phyloP scores from a whole-genome alignment of 768 basidiomycete species.

The Phylloporus sp. region DNA sequence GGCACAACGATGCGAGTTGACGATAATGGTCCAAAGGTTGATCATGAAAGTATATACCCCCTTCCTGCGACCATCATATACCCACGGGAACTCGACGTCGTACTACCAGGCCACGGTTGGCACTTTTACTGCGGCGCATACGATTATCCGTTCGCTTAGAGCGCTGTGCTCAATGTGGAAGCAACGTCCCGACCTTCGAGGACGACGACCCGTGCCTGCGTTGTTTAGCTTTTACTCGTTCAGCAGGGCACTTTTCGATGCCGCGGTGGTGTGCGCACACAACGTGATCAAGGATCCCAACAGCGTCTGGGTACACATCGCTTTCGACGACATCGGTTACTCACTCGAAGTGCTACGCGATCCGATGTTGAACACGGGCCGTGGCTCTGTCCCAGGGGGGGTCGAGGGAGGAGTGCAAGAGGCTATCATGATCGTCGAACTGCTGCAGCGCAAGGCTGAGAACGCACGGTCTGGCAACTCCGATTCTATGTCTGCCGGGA shows the following conservation, averaged over 20 bases:
- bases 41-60: slow-evolving; percentile 65
- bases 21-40: slow-evolving; percentile 54
- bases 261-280: slow-evolving; percentile 60
- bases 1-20: slow-evolving; percentile 55
- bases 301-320: slow-evolving; percentile 43
- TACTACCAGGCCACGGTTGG: slow-evolving; percentile 53
- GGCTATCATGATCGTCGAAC: slow-evolving; percentile 36
- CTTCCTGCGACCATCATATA: slow-evolving; percentile 44
- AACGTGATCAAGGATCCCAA: slow-evolving; percentile 51
- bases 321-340: slow-evolving; percentile 41
- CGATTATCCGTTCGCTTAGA: slow-evolving; percentile 50
- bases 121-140: slow-evolving; percentile 61
- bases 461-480: slow-evolving; percentile 17
- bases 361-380: slow-evolving; percentile 29
- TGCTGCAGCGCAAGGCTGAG: slow-evolving; percentile 39
- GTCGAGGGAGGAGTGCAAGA: slow-evolving; percentile 33
- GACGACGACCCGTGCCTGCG: slow-evolving; percentile 36
- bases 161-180: slow-evolving; percentile 40
- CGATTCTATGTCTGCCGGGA: slow-evolving; percentile 24
- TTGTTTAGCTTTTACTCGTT: slow-evolving; percentile 56
- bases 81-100: slow-evolving; percentile 25
- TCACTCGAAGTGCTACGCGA: slow-evolving; percentile 43
- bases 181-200: slow-evolving; percentile 30
- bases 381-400: slow-evolving; percentile 30
- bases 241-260: slow-evolving; percentile 58